Evolutionary conservation across 139 green algal genomes (phyloP), one percentile per base, ranked within the genome.

Genomic region (Volvox africanus): DNA sequence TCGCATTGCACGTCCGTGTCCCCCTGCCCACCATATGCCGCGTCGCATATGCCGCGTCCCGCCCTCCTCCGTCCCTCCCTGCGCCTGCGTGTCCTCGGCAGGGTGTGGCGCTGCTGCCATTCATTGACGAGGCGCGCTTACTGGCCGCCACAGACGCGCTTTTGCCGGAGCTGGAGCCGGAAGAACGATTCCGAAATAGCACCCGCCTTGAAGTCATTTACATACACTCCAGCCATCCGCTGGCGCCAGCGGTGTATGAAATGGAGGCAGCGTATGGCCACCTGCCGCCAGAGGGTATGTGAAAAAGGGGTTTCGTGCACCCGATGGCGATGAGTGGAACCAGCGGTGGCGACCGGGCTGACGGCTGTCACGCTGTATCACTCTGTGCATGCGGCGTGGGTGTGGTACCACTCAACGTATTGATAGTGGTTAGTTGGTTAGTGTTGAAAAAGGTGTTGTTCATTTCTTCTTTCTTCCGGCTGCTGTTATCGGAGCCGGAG

Each of bases 81-180:
- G 65, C 21, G 2, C 65, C 65, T 28, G n/a, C n/a, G n/a, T n/a
- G 65, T 11, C 16, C 81, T 13, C 62, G 26, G 21, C 95, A 98
- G 95, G 98, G 96, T n/a, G 98, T 99, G 61, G 98, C 97, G n/a
- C 94, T 99, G 94, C 96, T 99, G 82, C 98, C 98, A 5, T 99
- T 99, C 93, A 99, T 99, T 36, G 97, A 99, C 62, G 96, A 99
- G 92, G 81, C 92, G 26, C 65, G 89, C 24, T 82, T 86, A 36
- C 30, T 92, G 50, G 73, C 81, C 21, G 82, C 89, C 80, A 89
- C 73, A 21, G 68, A 86, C 50, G 20, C 44, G 24, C 30, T 96
- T 20, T 87, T 96, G 82, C 33, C 61, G 30, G 92, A 88, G 33
- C 89, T 97, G 30, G 95, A 89, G 61, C 36, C 44, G 5, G 92